Evolutionary conservation across 75 land plant species (phyloP).

Genomic region (Pinus albicaulis): DNA sequence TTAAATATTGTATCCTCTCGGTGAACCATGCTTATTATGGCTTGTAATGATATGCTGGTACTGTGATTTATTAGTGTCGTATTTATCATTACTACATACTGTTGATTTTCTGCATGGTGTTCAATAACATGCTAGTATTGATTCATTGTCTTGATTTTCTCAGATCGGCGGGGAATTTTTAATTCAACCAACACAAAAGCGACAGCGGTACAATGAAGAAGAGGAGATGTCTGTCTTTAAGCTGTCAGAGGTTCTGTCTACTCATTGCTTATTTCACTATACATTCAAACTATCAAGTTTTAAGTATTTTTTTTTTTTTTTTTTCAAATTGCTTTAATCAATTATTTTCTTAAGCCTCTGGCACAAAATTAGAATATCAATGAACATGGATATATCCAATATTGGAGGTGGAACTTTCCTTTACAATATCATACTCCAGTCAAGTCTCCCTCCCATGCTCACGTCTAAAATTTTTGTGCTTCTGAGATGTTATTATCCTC

Average conservation of each 20-base stretch:
- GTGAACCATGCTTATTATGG: background rate
- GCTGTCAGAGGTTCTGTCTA: constrained; percentile 33
- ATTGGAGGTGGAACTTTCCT: background rate
- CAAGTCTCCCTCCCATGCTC: background rate
- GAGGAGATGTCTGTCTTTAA: constrained; percentile 15
- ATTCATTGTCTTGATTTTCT: background rate
- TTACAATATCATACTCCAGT: background rate
- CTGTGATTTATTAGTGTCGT: background rate
- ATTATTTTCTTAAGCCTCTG: background rate
- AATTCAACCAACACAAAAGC: constrained; percentile 74
- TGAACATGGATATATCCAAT: background rate
- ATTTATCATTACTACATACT: background rate
- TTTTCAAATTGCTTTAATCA: background rate
- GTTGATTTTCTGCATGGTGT: background rate
- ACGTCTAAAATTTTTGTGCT: background rate
- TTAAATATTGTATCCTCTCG: background rate
- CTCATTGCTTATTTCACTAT: background rate
- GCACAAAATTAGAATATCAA: background rate
- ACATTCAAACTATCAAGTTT: background rate
- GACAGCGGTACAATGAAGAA: constrained; percentile 37
- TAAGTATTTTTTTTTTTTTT: background rate
- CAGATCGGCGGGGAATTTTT: constrained; percentile 82
- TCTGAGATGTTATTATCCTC: background rate
- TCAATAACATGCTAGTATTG: background rate
- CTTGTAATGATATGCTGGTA: background rate